phyloP scores from a whole-genome alignment of 106 monocot species.

The Acanthochlamys bracteata region DNA sequence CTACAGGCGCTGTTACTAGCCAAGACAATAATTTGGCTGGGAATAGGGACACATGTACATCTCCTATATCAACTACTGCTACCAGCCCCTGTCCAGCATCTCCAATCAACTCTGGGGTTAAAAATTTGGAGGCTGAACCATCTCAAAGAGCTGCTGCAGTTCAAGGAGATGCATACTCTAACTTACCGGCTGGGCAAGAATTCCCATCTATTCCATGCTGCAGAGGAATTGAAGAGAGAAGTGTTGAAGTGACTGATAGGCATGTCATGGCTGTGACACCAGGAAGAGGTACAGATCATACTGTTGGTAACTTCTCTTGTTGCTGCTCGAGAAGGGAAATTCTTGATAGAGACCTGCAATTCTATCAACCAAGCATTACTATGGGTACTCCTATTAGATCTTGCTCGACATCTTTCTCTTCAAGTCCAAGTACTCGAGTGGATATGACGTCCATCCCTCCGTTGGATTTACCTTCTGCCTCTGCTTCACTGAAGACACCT shows the following conservation, averaged over 20 bases:
- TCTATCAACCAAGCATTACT: background rate
- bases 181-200: background rate
- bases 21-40: slow-evolving; percentile 10
- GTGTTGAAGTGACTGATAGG: slow-evolving; percentile 1
- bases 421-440: slow-evolving; percentile 10
- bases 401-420: slow-evolving; percentile 10
- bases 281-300: slow-evolving; percentile 1
- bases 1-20: slow-evolving; percentile 2
- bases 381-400: slow-evolving; percentile 6
- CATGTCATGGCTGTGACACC: background rate
- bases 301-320: slow-evolving; percentile 10
- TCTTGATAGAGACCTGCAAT: slow-evolving; percentile 13
- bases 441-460: background rate
- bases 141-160: background rate
- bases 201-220: background rate
- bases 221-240: slow-evolving; percentile 1
- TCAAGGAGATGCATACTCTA: slow-evolving; percentile 1
- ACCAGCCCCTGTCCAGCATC: slow-evolving; percentile 27
- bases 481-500: background rate
- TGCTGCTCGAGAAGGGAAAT: slow-evolving; percentile 41
- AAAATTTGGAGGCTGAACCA: slow-evolving; percentile 5
- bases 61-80: slow-evolving; percentile 39
- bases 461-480: slow-evolving; percentile 2
- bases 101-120: slow-evolving; percentile 1
- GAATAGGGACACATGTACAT: slow-evolving; percentile 28